phyloP scores from a whole-genome alignment of 352 stramenopile genomes.

The Phytophthora litchii region DNA sequence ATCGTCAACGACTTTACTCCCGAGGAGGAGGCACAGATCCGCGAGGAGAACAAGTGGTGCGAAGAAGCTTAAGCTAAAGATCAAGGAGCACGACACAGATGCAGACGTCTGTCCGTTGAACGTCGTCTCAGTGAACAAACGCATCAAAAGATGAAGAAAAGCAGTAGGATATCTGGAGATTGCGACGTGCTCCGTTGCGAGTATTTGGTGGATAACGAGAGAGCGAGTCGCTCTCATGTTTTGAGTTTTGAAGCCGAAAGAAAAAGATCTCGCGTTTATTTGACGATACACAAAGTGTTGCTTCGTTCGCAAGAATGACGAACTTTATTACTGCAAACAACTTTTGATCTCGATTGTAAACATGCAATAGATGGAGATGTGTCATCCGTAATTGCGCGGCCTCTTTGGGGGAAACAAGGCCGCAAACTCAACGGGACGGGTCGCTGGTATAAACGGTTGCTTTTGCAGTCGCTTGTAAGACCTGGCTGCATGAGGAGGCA shows the following conservation, averaged over 20 bases:
- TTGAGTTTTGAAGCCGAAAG: constrained; percentile 14
- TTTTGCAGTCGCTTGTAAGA: constrained; percentile 90
- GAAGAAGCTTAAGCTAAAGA: constrained; percentile 93
- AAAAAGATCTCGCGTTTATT: constrained; percentile 19
- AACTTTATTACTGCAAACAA: neutral
- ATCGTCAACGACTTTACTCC: constrained; percentile 99
- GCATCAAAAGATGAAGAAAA: constrained; percentile 10
- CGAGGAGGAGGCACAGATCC: constrained; percentile 99
- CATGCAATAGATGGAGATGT: constrained; percentile 40
- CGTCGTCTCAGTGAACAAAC: constrained; percentile 6
- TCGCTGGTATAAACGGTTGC: constrained; percentile 85
- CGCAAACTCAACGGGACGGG: constrained; percentile 86
- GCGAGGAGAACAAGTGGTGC: constrained; percentile 99
- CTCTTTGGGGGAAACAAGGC: constrained; percentile 68
- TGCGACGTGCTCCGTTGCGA: constrained; percentile 11
- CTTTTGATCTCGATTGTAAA: neutral
- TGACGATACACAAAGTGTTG: constrained; percentile 1
- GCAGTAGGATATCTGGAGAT: neutral
- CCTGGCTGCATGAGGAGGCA: constrained; percentile 61
- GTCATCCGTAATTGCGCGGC: constrained; percentile 83
- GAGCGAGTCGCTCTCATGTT: constrained; percentile 10
- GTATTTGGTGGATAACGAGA: constrained; percentile 12
- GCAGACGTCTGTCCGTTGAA: constrained; percentile 4
- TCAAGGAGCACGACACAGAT: neutral
- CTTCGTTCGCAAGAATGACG: neutral